These are phyloP conservation scores for Bryoerythrophyllum caledonicum DNA, from an alignment of 225 moss, liverwort and hornwort species.

Conservation along the genomic window DNA sequence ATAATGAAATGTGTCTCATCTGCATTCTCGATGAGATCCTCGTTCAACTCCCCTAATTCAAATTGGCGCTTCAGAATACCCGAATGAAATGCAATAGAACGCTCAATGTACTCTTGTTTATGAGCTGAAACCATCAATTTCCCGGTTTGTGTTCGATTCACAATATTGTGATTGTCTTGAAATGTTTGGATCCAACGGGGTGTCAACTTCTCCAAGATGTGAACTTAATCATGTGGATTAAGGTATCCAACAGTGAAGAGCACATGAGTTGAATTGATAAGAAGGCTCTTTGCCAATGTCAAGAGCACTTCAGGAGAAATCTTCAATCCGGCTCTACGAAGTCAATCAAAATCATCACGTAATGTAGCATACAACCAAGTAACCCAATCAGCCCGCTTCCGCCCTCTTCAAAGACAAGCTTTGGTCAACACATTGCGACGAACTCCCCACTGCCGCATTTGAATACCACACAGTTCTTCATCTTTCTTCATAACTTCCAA, in stretches of 20 bases:
- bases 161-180: neutral
- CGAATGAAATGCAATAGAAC: neutral
- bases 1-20: neutral
- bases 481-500: neutral
- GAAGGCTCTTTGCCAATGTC: neutral
- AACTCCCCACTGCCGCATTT: neutral
- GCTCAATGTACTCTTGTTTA: neutral
- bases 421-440: neutral
- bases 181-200: neutral
- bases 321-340: neutral
- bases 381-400: neutral
- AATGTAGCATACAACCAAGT: neutral
- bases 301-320: neutral
- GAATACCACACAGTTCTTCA: neutral
- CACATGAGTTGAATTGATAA: neutral
- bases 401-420: neutral
- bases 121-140: neutral
- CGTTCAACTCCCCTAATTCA: neutral
- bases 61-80: neutral
- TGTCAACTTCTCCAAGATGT: neutral
- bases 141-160: neutral
- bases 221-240: neutral
- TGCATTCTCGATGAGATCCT: no score
- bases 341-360: neutral
- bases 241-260: neutral